Conservation (phyloP, 116 monocot genomes). For the Dioscorea cayenensis region DNA sequence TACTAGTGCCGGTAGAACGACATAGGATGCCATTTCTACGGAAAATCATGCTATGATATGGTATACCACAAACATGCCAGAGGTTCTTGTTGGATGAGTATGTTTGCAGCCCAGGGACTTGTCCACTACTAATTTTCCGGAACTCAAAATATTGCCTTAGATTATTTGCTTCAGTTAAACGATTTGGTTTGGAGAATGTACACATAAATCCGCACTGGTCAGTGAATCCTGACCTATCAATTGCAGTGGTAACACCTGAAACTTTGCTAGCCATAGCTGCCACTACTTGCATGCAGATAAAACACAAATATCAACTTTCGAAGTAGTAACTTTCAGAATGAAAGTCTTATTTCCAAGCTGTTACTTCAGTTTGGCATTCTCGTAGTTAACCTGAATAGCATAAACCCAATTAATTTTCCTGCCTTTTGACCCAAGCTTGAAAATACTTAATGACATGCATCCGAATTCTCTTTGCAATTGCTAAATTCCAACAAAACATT, state of each 20-base stretch:
- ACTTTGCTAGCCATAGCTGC: conserved; percentile 7
- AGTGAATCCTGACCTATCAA: background rate
- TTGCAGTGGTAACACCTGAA: background rate
- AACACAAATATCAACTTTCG: background rate
- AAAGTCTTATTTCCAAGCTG: background rate
- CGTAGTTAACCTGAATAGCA: background rate
- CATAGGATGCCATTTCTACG: background rate
- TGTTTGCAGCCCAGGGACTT: background rate
- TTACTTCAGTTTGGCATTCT: background rate
- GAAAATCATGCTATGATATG: background rate
- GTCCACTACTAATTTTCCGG: background rate
- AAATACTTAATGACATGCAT: no score
- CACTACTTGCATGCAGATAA: background rate
- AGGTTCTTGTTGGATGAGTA: background rate
- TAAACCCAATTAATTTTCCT: background rate
- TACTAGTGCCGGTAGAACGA: conserved; percentile 1
- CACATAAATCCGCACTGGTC: background rate
- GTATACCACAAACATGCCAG: background rate
- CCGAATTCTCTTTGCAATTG: no score
- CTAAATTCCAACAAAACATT: no score
- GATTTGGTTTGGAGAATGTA: background rate
- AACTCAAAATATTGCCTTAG: background rate
- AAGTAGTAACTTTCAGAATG: background rate
- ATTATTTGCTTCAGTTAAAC: background rate
- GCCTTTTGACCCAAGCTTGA: background rate